Conservation (phyloP, 805 yeast species). For the Ogataea zsoltii region DNA sequence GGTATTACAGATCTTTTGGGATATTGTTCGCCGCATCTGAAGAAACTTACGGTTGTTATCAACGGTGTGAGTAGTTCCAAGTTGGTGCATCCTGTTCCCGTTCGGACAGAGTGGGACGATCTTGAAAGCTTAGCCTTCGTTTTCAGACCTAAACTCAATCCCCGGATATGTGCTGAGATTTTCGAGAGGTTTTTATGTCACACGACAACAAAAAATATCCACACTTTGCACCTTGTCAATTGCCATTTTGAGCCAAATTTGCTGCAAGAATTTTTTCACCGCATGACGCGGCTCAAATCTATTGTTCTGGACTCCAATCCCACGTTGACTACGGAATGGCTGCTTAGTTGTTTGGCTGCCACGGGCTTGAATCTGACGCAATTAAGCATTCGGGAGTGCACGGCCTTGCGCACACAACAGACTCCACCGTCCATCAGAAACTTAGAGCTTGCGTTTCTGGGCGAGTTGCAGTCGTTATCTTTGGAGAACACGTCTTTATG, state of each 20-base stretch:
- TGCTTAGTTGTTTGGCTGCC: slow-evolving; percentile 6
- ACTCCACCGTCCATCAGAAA: slow-evolving; percentile 5
- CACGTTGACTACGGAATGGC: slow-evolving; percentile 5
- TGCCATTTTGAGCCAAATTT: slow-evolving; percentile 7
- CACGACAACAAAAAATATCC: slow-evolving; percentile 4
- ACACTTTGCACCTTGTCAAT: slow-evolving; percentile 11
- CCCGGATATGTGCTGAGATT: slow-evolving; percentile 2
- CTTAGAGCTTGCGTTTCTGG: slow-evolving; percentile 8
- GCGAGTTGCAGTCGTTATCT: slow-evolving; percentile 7
- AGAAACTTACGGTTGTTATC: slow-evolving; percentile 11
- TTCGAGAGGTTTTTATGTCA: slow-evolving; percentile 4
- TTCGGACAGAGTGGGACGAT: neutral
- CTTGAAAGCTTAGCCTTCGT: slow-evolving; percentile 6
- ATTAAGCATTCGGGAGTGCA: slow-evolving; percentile 13
- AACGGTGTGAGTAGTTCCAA: slow-evolving; percentile 4
- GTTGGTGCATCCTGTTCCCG: slow-evolving; percentile 1
- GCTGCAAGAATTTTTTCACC: slow-evolving; percentile 3
- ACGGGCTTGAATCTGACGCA: neutral
- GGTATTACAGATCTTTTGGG: slow-evolving; percentile 18
- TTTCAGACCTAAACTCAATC: slow-evolving; percentile 5
- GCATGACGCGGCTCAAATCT: slow-evolving; percentile 1
- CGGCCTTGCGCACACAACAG: slow-evolving; percentile 2
- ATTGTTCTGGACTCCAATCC: slow-evolving; percentile 12
- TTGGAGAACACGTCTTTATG: slow-evolving; percentile 18
- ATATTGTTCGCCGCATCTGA: slow-evolving; percentile 9